phyloP scores from a whole-genome alignment of 441 rosid species.

The Erodium moschatum region DNA sequence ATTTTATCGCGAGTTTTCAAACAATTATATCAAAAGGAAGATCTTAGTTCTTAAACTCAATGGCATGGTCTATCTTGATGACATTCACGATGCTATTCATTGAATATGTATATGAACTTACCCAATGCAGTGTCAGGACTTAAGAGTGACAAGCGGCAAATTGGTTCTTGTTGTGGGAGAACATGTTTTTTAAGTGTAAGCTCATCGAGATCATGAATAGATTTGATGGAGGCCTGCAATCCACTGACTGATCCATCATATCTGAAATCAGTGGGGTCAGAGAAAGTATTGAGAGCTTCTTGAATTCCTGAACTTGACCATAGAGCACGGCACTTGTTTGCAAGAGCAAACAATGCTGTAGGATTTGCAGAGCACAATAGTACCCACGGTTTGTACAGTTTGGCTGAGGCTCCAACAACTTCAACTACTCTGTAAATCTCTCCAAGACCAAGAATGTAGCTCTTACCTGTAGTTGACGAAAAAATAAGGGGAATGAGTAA shows the following conservation, averaged over 20 bases:
- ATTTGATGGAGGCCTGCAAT: slow-evolving; percentile 35
- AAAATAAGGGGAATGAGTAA: background rate
- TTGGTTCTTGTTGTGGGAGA: slow-evolving; percentile 32
- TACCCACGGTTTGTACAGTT: slow-evolving; percentile 62
- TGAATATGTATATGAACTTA: slow-evolving; percentile 14
- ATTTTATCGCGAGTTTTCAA: too few species aligned
- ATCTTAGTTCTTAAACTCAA: background rate
- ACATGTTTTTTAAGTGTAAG: slow-evolving; percentile 30
- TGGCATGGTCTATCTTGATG: background rate
- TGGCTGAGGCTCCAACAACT: slow-evolving; percentile 44
- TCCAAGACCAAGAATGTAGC: slow-evolving; percentile 48
- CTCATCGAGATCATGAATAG: slow-evolving; percentile 33
- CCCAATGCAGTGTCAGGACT: slow-evolving; percentile 37
- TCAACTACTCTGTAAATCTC: slow-evolving; percentile 56
- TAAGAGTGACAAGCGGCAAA: slow-evolving; percentile 43
- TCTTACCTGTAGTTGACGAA: slow-evolving; percentile 37
- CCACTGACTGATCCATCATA: slow-evolving; percentile 26
- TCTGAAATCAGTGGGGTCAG: slow-evolving; percentile 27
- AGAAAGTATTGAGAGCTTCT: slow-evolving; percentile 41
- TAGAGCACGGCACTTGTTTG: slow-evolving; percentile 39
- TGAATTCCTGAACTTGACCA: slow-evolving; percentile 67
- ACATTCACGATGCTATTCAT: background rate
- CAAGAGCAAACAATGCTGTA: slow-evolving; percentile 25
- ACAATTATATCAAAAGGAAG: background rate
- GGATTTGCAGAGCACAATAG: slow-evolving; percentile 31